phyloP scores from a whole-genome alignment of 2,329 filamentous ascomycete genomes.

The Metarhizium anisopliae region DNA sequence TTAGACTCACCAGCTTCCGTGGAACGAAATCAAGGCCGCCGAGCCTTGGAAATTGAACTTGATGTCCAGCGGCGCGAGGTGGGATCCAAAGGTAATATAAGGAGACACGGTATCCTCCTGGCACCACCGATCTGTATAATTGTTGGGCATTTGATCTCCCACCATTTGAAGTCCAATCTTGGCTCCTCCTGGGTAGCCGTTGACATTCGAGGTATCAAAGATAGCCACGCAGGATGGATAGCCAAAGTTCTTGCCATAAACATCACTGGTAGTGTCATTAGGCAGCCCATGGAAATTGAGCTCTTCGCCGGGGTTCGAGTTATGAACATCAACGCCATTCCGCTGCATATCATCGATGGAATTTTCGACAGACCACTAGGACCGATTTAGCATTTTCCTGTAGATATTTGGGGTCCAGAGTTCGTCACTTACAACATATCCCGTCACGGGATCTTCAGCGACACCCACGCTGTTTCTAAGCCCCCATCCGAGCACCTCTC shows the following conservation, averaged over 20 bases:
- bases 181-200: slow-evolving; percentile 23
- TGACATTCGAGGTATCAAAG: slow-evolving; percentile 32
- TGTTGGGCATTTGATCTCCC: slow-evolving; percentile 13
- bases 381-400: not conserved
- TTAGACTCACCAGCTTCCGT: slow-evolving; percentile 44
- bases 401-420: not conserved
- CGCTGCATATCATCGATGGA: slow-evolving; percentile 52
- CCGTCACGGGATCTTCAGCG: slow-evolving; percentile 43
- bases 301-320: slow-evolving; percentile 62
- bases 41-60: slow-evolving; percentile 47
- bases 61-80: slow-evolving; percentile 57
- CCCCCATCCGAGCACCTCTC: slow-evolving; percentile 49
- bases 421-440: slow-evolving; percentile 27
- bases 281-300: slow-evolving; percentile 60
- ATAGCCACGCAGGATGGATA: slow-evolving; percentile 56
- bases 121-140: slow-evolving; percentile 15
- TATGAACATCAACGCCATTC: slow-evolving; percentile 46
- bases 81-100: slow-evolving; percentile 27
- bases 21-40: slow-evolving; percentile 52
- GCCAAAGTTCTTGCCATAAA: slow-evolving; percentile 43
- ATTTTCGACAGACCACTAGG: slow-evolving; percentile 52
- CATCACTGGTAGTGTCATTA: slow-evolving; percentile 11
- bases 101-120: slow-evolving; percentile 12
- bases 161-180: slow-evolving; percentile 15
- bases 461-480: slow-evolving; percentile 62